Conservation (phyloP, 1,284 basidiomycete genomes). For the Clitocybe nebularis region DNA sequence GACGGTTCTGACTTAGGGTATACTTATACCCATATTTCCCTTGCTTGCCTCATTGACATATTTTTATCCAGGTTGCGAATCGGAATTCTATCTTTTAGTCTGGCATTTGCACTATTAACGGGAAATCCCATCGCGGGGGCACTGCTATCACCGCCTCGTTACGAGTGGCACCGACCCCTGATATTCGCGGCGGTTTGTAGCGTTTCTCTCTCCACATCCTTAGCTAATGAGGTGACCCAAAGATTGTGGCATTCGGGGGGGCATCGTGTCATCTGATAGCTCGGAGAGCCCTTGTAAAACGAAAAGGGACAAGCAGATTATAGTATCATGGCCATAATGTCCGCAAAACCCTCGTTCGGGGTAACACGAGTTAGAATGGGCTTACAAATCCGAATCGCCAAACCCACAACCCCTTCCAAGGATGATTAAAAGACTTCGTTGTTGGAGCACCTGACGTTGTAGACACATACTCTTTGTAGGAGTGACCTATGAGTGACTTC, state of each 20-base stretch:
- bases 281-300: conserved; percentile 23
- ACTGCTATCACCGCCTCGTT: conserved; percentile 32
- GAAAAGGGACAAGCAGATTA: conserved; percentile 21
- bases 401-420: too few relatives aligned
- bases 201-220: conserved; percentile 1
- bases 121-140: conserved; percentile 47
- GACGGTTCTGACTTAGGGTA: conserved; percentile 43
- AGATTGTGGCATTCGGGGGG: conserved; percentile 29
- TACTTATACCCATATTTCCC: conserved; percentile 7
- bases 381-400: too few relatives aligned
- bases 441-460: too few relatives aligned
- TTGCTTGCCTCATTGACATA: conserved; percentile 1
- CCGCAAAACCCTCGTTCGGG: too few relatives aligned
- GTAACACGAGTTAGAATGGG: too few relatives aligned
- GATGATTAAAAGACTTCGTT: too few relatives aligned
- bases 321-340: too few relatives aligned
- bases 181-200: conserved; percentile 39
- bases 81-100: conserved; percentile 34
- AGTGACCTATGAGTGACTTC: too few relatives aligned
- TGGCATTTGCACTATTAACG: conserved; percentile 39
- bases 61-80: conserved; percentile 31
- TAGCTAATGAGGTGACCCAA: neutral
- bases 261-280: conserved; percentile 23
- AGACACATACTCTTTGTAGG: too few relatives aligned
- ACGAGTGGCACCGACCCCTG: conserved; percentile 38